phyloP scores from a whole-genome alignment of 331 rosid species.

The Pyrus hybrid region DNA sequence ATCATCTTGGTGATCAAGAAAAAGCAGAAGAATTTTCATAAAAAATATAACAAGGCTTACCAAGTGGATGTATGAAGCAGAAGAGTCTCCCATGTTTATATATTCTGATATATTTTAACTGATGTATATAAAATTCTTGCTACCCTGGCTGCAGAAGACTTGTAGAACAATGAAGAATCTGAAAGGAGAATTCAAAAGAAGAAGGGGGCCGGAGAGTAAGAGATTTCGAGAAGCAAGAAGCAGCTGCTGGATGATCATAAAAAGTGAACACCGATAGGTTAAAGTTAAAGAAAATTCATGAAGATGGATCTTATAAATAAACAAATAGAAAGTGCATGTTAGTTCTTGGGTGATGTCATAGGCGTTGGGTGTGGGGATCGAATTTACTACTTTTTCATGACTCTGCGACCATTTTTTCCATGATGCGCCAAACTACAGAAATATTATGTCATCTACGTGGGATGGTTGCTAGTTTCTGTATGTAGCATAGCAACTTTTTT shows the following conservation, averaged over 20 bases:
- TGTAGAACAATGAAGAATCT: neutral
- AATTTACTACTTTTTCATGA: too few relatives aligned
- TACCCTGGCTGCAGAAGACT: neutral
- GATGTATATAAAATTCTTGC: neutral
- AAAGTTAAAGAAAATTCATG: neutral
- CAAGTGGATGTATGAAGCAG: conserved; percentile 84
- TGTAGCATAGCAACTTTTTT: too few relatives aligned
- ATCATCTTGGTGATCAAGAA: neutral
- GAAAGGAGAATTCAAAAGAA: neutral
- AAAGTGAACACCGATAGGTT: neutral
- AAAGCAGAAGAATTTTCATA: neutral
- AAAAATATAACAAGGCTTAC: conserved; percentile 15
- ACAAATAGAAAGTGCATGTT: neutral
- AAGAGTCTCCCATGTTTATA: conserved; percentile 46
- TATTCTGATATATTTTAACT: too few relatives aligned
- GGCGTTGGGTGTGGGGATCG: conserved; percentile 19
- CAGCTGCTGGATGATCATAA: neutral
- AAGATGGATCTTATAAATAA: neutral
- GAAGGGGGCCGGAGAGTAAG: neutral
- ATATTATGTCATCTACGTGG: too few relatives aligned
- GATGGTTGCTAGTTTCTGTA: too few relatives aligned
- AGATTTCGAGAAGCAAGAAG: neutral
- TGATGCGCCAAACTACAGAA: too few relatives aligned
- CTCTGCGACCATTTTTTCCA: too few relatives aligned
- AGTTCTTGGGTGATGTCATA: conserved; percentile 3